Evolutionary conservation across 257 asterid genomes (phyloP).

Genomic region (Haberlea rhodopensis): DNA sequence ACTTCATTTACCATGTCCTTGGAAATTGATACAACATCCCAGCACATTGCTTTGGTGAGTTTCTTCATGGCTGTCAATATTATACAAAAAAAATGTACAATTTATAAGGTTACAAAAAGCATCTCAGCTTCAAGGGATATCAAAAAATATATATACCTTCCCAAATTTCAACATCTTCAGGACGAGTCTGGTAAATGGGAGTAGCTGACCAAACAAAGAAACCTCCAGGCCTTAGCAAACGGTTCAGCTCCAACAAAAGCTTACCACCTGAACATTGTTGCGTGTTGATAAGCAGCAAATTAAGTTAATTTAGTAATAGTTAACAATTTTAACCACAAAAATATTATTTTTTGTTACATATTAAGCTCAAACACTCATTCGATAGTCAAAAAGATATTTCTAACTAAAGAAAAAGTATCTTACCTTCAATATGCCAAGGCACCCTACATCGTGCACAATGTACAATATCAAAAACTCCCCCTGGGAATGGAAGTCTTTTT

Average conservation of each 20-base stretch:
- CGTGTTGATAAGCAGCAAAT: not conserved
- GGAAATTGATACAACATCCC: conserved; percentile 72
- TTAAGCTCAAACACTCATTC: not conserved
- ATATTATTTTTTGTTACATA: not conserved
- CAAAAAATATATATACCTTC: conserved; percentile 47
- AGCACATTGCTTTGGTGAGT: conserved; percentile 84
- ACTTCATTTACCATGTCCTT: conserved; percentile 74
- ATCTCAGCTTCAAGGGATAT: conserved; percentile 5
- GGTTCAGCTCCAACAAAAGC: conserved; percentile 93
- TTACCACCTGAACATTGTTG: conserved; percentile 65
- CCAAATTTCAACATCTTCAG: conserved; percentile 92
- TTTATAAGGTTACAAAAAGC: conserved; percentile 13
- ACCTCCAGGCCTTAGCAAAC: conserved; percentile 93
- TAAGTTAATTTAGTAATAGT: not conserved
- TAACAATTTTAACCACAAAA: not conserved
- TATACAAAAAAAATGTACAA: conserved; percentile 23
- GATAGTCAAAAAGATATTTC: not conserved
- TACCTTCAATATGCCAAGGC: conserved; percentile 99
- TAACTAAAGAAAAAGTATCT: not conserved
- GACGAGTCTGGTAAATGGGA: conserved; percentile 80
- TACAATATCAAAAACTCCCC: conserved; percentile 80
- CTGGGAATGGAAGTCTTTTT: conserved; percentile 82
- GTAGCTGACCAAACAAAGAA: conserved; percentile 99
- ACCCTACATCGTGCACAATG: conserved; percentile 99
- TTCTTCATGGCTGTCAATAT: conserved; percentile 76